Evolutionary conservation across 371 early-diverging fungal genomes (phyloP), one percentile per base, ranked within the genome.

Genomic region (Homolaphlyctis polyrhiza): DNA sequence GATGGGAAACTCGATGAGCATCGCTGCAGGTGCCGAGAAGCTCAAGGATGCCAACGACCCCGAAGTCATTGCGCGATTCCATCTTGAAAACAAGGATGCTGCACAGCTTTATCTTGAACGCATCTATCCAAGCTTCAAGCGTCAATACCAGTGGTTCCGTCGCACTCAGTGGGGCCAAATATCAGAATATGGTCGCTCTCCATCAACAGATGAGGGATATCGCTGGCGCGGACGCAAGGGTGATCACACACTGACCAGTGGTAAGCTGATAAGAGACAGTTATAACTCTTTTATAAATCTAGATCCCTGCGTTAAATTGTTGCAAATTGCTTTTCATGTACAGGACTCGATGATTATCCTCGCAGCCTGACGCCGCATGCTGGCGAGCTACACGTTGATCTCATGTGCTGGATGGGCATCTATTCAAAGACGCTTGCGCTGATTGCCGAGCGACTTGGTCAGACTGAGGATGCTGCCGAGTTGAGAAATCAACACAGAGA

Each of bases 281-380:
- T 34, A 11, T 62, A 30, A 57, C 23, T 36, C 34, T 16, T 50
- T 54, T 21, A 28, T 62, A 14, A 60, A 32, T 36, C 30, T 8
- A 43, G 32, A 28, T 11, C 27, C 14, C n/a, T n/a, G n/a, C n/a
- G n/a, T n/a, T n/a, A n/a, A n/a, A n/a, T 27, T 25, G 8, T 11
- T 51, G 52, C 52, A 33, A 59, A 23, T 34, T 35, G 21, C 45
- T 58, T 18, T 39, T 35, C 13, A 34, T 29, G 34, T 49, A 18
- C 35, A 81, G 91, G 97, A 4, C 70, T 97, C 34, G 97, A 97
- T 75, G 97, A 97, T 70, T 97, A 95, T 70, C 97, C 97, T 33
- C 87, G 97, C 36, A 87, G 90, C 0, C 70, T 77, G 14, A 85
- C 85, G 18, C 89, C 92, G 0, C 82, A 85, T 72, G 69, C 82